A percentile compares a stretch with the other conserved stretches of the same genome.
phyloP scores from a whole-genome alignment of 352 stramenopile species.

The Phytophthora niederhauseri region DNA sequence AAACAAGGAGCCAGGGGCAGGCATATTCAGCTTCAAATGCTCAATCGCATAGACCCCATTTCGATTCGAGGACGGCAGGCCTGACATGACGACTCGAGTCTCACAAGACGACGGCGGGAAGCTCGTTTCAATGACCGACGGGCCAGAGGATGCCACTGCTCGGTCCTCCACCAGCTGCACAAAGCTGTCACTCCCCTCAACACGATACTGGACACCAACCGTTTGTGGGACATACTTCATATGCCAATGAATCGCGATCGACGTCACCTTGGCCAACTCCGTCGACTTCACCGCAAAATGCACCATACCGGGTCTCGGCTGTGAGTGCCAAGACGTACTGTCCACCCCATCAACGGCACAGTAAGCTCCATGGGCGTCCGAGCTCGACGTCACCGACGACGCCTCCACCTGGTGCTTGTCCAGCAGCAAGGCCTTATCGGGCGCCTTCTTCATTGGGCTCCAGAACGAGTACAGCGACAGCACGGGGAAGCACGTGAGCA shows the following conservation, averaged over 20 bases:
- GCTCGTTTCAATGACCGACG: conserved; percentile 43
- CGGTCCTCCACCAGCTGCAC: conserved; percentile 44
- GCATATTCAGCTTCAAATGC: conserved; percentile 63
- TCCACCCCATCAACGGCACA: conserved; percentile 63
- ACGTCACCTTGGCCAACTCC: conserved; percentile 55
- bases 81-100: conserved; percentile 68
- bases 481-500: conserved; percentile 75
- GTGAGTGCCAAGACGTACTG: conserved; percentile 80
- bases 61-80: conserved; percentile 66
- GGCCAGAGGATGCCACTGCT: conserved; percentile 19
- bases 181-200: conserved; percentile 43
- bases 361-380: conserved; percentile 47
- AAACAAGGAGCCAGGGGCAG: conserved; percentile 62
- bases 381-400: conserved; percentile 58
- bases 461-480: conserved; percentile 88
- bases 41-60: conserved; percentile 75
- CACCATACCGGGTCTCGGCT: conserved; percentile 52
- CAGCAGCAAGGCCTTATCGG: conserved; percentile 60
- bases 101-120: conserved; percentile 55
- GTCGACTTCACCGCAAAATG: conserved; percentile 52
- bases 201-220: conserved; percentile 63
- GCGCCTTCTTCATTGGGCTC: conserved; percentile 71
- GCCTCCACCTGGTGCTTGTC: conserved; percentile 52
- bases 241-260: conserved; percentile 75
- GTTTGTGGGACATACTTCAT: conserved; percentile 63